Evolutionary conservation across 495 filamentous ascomycete genomes (phyloP).

Genomic region (Penicillium herquei): DNA sequence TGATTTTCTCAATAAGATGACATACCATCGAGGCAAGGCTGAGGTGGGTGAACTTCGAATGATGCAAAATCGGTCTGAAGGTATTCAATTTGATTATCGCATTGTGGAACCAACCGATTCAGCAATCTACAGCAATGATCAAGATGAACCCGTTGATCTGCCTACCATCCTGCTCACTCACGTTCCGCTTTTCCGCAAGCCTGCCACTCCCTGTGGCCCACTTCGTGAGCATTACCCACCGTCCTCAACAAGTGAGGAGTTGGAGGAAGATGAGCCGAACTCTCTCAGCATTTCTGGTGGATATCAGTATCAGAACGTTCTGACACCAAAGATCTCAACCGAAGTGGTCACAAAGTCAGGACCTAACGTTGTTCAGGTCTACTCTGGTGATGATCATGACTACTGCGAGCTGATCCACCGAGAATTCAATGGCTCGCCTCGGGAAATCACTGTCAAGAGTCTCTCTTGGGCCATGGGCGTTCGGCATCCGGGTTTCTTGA

Average conservation of each 20-base stretch:
- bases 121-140: constrained; percentile 19
- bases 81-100: constrained; percentile 48
- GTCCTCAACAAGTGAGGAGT: constrained; percentile 51
- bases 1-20: constrained; percentile 69
- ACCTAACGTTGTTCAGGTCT: constrained; percentile 69
- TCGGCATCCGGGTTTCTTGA: constrained; percentile 77
- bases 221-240: constrained; percentile 79
- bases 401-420: constrained; percentile 87
- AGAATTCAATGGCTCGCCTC: constrained; percentile 63
- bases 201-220: constrained; percentile 88
- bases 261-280: constrained; percentile 71
- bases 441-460: constrained; percentile 92
- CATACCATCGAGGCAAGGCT: constrained; percentile 41
- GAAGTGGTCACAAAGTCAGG: constrained; percentile 70
- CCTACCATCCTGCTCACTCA: constrained; percentile 88
- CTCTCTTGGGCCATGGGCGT: constrained; percentile 98
- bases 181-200: constrained; percentile 79
- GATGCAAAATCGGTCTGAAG: constrained; percentile 42
- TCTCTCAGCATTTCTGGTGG: constrained; percentile 71
- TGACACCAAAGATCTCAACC: constrained; percentile 68
- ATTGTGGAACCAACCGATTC: constrained; percentile 29
- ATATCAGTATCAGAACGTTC: constrained; percentile 97
- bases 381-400: constrained; percentile 97
- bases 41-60: constrained; percentile 42
- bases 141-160: constrained; percentile 47